Base-by-base conservation (phyloP, 192 early-diverging fungal species). In the Lunasporangiospora selenospora region DNA sequence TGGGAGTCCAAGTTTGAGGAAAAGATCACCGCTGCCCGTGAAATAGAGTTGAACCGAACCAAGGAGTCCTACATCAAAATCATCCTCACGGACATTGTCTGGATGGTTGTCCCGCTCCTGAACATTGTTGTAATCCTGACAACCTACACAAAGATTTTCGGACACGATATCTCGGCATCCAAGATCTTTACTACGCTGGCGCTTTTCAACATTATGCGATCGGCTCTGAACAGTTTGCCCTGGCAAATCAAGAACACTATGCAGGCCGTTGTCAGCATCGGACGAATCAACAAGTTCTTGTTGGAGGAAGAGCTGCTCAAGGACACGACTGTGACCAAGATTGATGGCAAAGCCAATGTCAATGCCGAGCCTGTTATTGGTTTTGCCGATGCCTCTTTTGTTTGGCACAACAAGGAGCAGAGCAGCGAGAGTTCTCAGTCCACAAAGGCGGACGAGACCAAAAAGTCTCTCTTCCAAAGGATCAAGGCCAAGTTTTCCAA, bases 1-100 rank as follows among this genome's bases (percentile, higher is more conserved):
- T 95, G 93, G 93, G 88, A 93, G 77, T 36, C 71, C 43, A 79
- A 84, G 41, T 94, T 98, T 67, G 61, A 87, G 21, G 77, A 84
- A 21, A 82, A 87, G 38, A 82, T 97, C 18, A 76, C 83, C 5
- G 76, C 60, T 6, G 81, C 86, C 23, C 84, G 90, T 32, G 77
- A 85, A 11, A 75, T 66, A 15, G 90, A 93, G 77, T 71, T 92
- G 3, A 63, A 53, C 12, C 76, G 75, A 19, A 75, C 89, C 32
- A 77, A 78, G 34, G 60, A 66, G 27, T 75, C 81, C 12, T 76
- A 86, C 49, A 51, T 81, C 16, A 66, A 79, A 43, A 85, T 86
- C 76, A 70, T 85, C 47, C 77, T 82, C n/a, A 75, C 87, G 10
- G 73, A 65, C 27, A 75, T 81, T 27, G 75, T 81, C 24, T 86